Percentiles rank a stretch among this genome's conserved stretches.
Conservation (phyloP, 176 grass and related monocot genomes). For the Oryza meridionalis region DNA sequence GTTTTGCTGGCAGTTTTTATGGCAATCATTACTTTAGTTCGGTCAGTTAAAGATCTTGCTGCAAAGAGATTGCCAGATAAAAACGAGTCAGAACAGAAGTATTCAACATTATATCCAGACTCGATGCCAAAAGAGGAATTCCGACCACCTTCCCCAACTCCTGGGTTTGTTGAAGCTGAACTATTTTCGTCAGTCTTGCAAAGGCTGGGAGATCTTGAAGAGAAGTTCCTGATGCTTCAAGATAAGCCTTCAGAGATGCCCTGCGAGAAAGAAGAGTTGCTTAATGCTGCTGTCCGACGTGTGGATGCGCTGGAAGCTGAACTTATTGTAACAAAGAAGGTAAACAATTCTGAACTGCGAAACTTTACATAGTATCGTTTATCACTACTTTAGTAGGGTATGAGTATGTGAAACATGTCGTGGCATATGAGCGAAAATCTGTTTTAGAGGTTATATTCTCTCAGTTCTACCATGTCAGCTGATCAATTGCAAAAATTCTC, state of each 20-base stretch:
- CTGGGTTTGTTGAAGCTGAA: constrained; percentile 60
- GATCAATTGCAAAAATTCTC: background rate
- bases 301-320: constrained; percentile 98
- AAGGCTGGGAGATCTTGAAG: constrained; percentile 86
- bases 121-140: constrained; percentile 61
- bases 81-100: constrained; percentile 36
- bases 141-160: constrained; percentile 69
- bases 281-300: constrained; percentile 83
- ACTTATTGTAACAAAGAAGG: constrained; percentile 99
- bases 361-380: background rate
- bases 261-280: constrained; percentile 94
- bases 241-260: constrained; percentile 94
- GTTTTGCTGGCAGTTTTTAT: constrained; percentile 54
- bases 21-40: constrained; percentile 49
- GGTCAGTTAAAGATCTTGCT: constrained; percentile 49
- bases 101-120: constrained; percentile 37
- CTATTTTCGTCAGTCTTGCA: constrained; percentile 67
- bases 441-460: background rate
- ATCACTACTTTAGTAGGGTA: background rate
- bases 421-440: background rate
- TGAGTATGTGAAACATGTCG: background rate
- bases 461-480: background rate
- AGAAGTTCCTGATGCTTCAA: constrained; percentile 80
- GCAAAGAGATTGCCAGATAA: constrained; percentile 55
- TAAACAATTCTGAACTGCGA: constrained; percentile 26